A percentile compares a stretch with the other conserved stretches of the same genome.
phyloP scores from a whole-genome alignment of 2,329 filamentous ascomycete species.

The Hawksworthiomyces lignivorus region DNA sequence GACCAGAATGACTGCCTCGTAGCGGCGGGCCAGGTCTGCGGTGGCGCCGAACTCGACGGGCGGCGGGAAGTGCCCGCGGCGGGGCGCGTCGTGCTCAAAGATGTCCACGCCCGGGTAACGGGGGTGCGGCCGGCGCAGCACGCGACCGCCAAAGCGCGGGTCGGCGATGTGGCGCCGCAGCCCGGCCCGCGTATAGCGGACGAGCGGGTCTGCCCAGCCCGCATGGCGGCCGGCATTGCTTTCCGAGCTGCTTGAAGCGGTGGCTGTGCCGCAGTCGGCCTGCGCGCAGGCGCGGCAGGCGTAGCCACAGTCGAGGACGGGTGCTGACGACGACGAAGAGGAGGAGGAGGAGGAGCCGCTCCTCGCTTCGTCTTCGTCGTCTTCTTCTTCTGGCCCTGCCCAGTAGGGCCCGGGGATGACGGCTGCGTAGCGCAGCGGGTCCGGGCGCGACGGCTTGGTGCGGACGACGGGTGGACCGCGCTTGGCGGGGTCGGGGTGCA shows the following conservation, averaged over 20 bases:
- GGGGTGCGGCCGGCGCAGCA: constrained; percentile 7
- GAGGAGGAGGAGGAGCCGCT: too few species aligned
- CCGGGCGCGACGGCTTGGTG: constrained; percentile 1
- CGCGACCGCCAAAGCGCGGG: constrained; percentile 11
- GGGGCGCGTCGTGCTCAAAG: constrained; percentile 13
- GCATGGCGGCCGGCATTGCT: too few species aligned
- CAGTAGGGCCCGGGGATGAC: constrained; percentile 15
- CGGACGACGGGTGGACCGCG: background rate
- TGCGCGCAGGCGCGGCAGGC: constrained; percentile 14
- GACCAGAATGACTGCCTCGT: constrained; percentile 5
- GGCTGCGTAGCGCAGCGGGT: constrained; percentile 14
- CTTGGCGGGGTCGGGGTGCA: background rate
- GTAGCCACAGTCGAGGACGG: constrained; percentile 9
- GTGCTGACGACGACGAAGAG: too few species aligned
- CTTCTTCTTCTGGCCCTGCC: background rate
- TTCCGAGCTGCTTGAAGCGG: too few species aligned
- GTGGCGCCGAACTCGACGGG: constrained; percentile 12
- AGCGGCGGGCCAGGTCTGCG: constrained; percentile 12
- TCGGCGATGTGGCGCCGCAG: constrained; percentile 13
- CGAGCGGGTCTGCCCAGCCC: constrained; percentile 15
- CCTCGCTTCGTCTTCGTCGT: background rate
- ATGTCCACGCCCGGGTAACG: background rate
- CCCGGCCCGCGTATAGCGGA: constrained; percentile 11
- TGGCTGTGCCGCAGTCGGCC: constrained; percentile 7
- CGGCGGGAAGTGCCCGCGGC: constrained; percentile 10